Base-by-base conservation (phyloP, 2,329 filamentous ascomycete species). In the Metarhizium humberi region DNA sequence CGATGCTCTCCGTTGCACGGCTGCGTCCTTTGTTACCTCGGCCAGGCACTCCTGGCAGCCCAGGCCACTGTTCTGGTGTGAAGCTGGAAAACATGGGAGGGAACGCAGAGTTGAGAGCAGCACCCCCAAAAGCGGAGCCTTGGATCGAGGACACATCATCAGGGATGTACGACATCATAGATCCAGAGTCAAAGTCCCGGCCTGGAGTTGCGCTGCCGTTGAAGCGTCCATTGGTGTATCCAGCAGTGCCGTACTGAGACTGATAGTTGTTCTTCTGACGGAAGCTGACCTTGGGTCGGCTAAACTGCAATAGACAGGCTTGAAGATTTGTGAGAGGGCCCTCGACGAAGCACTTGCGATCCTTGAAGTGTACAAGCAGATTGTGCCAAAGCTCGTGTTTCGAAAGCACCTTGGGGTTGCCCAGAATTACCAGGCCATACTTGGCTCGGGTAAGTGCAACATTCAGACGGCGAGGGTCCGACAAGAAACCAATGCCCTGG, bases 351-450 rank as follows among this genome's bases (percentile, higher is more conserved):
- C 92, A 97, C 65, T 95, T 95, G 63, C 85, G 86, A 69, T 97
- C 92, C 77, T 97, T 97, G 80, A 96, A 99, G 71, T 99, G 94
- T 43, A 92, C 80, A 40, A 99, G 78, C 30, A 99, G 82, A 66
- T 92, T 92, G 69, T 99, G 94, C 94, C 94, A 99, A 43, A 99
- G 79, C 59, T 95, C 94, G 69, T 99, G 94, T 78, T 99, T 99
- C 45, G 92, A 94, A 47, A 99, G 76, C 42, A 99, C 92, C 75
- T 97, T 97, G 36, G 94, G 94, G 67, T 99, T 99, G 60, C 94
- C 94, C 8, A 99, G 84, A 66, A 99, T 96, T 57, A 96, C 94
- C 36, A 97, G 78, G 56, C 94, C 94, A 66, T 92, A 99, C 73
- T 96, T 97, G 59, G 94, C 94, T 76, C 94, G 90, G 52, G 94